A percentile compares a stretch with the other conserved stretches of the same genome.
These are phyloP conservation scores for Sparassis latifolia DNA, from an alignment of 1,284 basidiomycete species.

Conservation along the genomic window DNA sequence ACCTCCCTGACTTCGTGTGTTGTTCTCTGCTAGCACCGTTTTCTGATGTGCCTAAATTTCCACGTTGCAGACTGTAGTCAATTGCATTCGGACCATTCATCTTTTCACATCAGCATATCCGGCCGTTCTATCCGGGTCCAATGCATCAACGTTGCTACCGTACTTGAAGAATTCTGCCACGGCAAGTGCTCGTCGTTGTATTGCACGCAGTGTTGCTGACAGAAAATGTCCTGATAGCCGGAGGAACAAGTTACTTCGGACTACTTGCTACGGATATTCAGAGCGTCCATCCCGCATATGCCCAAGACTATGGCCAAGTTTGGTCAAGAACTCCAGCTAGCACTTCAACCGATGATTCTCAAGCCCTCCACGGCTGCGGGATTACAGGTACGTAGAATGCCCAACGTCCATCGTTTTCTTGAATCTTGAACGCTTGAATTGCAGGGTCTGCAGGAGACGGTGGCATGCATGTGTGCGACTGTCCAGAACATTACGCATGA, in stretches of 20 bases:
- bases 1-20: slow-evolving; percentile 72
- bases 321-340: slow-evolving; percentile 75
- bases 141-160: slow-evolving; percentile 78
- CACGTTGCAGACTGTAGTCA: slow-evolving; percentile 57
- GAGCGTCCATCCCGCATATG: slow-evolving; percentile 79
- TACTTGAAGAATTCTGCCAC: slow-evolving; percentile 80
- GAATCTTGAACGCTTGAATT: neutral
- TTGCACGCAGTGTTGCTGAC: neutral
- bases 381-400: slow-evolving; percentile 38
- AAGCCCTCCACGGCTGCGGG: slow-evolving; percentile 69
- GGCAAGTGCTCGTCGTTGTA: slow-evolving; percentile 33
- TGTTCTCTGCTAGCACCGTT: neutral
- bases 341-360: slow-evolving; percentile 82
- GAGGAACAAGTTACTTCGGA: slow-evolving; percentile 83
- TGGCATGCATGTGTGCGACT: slow-evolving; percentile 87
- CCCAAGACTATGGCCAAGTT: slow-evolving; percentile 84
- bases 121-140: slow-evolving; percentile 70
- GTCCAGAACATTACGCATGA: slow-evolving; percentile 85
- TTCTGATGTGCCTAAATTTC: neutral
- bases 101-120: slow-evolving; percentile 79
- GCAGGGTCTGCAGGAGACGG: slow-evolving; percentile 81
- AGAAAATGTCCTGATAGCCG: slow-evolving; percentile 35
- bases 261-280: slow-evolving; percentile 84
- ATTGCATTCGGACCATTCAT: slow-evolving; percentile 81
- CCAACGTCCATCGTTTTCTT: neutral